Percentiles rank a stretch among this genome's conserved stretches.
These are phyloP conservation scores for Castanea crenata DNA, from an alignment of 306 rosid genomes.

Conservation along the genomic window DNA sequence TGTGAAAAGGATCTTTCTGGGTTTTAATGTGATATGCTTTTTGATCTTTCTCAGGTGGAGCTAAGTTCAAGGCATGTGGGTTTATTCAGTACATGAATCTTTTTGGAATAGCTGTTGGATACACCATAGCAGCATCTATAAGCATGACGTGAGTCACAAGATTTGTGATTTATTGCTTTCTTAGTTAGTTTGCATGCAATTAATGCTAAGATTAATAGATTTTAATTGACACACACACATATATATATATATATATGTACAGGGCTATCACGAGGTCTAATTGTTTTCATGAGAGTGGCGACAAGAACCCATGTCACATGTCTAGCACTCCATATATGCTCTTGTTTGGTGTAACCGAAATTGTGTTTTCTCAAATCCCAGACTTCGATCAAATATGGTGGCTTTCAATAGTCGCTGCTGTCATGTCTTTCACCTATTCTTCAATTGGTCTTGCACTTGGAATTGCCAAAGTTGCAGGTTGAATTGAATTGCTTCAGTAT, in stretches of 20 bases:
- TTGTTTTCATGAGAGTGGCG: conserved; percentile 40
- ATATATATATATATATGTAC: not conserved
- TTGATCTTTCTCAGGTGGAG: conserved; percentile 42
- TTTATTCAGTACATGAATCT: conserved; percentile 48
- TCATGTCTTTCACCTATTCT: conserved; percentile 65
- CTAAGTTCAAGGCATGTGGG: conserved; percentile 37
- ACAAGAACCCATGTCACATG: conserved; percentile 46
- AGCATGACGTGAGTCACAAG: conserved; percentile 54
- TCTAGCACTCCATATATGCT: conserved; percentile 50
- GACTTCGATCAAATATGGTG: conserved; percentile 68
- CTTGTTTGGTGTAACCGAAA: conserved; percentile 36
- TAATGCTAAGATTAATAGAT: not conserved
- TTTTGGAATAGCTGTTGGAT: conserved; percentile 52
- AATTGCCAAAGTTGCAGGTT: conserved; percentile 65
- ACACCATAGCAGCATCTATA: conserved; percentile 59
- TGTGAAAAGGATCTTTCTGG: not conserved
- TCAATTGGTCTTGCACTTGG: conserved; percentile 56
- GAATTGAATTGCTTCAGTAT: not conserved
- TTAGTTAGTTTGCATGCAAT: too few species aligned
- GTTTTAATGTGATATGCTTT: too few species aligned
- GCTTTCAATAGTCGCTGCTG: conserved; percentile 60
- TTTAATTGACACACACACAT: not conserved
- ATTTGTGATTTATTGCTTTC: too few species aligned
- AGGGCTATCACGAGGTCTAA: conserved; percentile 55
- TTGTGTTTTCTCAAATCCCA: conserved; percentile 59